Base-by-base conservation (phyloP, 345 rosid genomes). In the Bruguiera gymnorhiza region DNA sequence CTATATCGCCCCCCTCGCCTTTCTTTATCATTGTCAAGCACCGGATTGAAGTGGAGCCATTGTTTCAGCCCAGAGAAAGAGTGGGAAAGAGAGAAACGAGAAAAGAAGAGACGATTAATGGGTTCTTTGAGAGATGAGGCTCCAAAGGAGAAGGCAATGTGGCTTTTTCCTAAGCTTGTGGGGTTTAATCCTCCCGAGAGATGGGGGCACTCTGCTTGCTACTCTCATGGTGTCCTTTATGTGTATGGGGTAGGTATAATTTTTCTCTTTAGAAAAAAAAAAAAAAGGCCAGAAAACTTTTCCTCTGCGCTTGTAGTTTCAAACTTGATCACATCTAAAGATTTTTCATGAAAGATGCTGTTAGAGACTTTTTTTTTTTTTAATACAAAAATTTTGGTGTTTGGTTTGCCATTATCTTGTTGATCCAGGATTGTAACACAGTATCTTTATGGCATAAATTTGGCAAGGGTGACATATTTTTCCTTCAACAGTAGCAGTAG, bases 161-260 rank as follows among this genome's bases (percentile, higher is more conserved):
- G 96, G 96, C 63, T 86, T 46, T 86, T 84, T 68, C 92, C 96
- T 10, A 81, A 79, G 70, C 78, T 86, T 32, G 34, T 51, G n/a
- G 90, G 90, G 51, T 83, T 82, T 64, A 83, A 71, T 68, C 92
- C 92, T 78, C 75, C 88, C 60, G 86, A 87, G 79, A 83, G 92
- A 86, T 89, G 92, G 96, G 96, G 96, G 8, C 96, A 89, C 68
- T 84, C 92, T 70, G 83, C 96, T 72, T 87, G 96, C 70, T 84
- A 63, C 66, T 84, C 90, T 70, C 65, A 82, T 67, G 96, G 92
- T 5, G 46, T 73, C 65, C 75, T 89, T 62, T 87, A 84, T 76
- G 75, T 89, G 23, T 89, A 84, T 70, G 96, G 92, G 88, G 96
- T 89, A 83, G 69, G 77, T 73, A 46, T 36, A 6, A 13, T 43